A percentile compares a stretch with the other conserved stretches of the same genome.
Conservation (phyloP, 1,284 basidiomycete genomes). For the Ceratobasidium theobromae region DNA sequence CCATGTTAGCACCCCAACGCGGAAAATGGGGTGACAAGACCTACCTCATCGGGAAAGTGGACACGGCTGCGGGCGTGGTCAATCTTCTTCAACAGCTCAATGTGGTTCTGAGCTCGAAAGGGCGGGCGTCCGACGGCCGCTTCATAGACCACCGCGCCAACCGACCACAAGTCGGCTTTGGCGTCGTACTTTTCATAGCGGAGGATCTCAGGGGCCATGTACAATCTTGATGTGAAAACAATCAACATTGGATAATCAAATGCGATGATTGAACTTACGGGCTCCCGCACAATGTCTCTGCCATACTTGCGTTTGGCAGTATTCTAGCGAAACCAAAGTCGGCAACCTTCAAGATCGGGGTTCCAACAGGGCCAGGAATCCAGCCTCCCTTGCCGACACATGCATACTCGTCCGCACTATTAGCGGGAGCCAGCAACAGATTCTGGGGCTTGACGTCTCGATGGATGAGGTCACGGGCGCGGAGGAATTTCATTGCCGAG, state of each 20-base stretch:
- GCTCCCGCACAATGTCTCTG: slow-evolving; percentile 96
- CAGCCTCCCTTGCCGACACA: slow-evolving; percentile 51
- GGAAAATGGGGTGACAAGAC: not conserved
- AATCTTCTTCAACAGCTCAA: slow-evolving; percentile 93
- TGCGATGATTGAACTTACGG: slow-evolving; percentile 60
- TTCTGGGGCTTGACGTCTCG: slow-evolving; percentile 99
- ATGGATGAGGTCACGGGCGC: slow-evolving; percentile 89
- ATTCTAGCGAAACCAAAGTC: slow-evolving; percentile 98
- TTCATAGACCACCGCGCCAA: slow-evolving; percentile 95
- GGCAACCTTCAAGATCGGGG: slow-evolving; percentile 93
- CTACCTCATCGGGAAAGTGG: slow-evolving; percentile 89
- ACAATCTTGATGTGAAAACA: slow-evolving; percentile 58
- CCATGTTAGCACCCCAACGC: slow-evolving; percentile 3
- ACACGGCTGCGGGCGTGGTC: slow-evolving; percentile 73
- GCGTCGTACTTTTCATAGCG: slow-evolving; percentile 98
- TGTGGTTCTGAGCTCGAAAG: slow-evolving; percentile 93
- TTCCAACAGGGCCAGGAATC: slow-evolving; percentile 75
- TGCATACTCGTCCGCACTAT: slow-evolving; percentile 67
- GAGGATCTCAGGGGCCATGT: slow-evolving; percentile 99
- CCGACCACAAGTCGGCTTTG: slow-evolving; percentile 97
- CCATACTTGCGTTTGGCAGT: slow-evolving; percentile 89
- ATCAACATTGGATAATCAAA: not conserved
- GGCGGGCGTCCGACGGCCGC: slow-evolving; percentile 93
- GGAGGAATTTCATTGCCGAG: slow-evolving; percentile 89
- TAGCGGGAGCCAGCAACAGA: slow-evolving; percentile 83